Base-by-base conservation (phyloP, 2,329 filamentous ascomycete genomes). In the Clonostachys rhizophaga region DNA sequence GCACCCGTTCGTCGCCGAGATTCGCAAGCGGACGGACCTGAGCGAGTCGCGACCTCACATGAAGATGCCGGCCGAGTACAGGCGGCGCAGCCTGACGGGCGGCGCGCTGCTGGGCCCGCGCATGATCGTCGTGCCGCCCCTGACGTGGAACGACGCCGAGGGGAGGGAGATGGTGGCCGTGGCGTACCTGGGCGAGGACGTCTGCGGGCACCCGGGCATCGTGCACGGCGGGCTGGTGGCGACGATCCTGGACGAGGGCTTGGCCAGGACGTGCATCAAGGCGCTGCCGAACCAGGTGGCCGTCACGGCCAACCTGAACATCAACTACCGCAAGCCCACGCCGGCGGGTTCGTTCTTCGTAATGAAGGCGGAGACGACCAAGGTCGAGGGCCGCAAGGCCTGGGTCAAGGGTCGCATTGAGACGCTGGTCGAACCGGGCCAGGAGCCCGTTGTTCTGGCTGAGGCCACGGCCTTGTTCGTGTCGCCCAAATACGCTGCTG, bases 381-480 rank as follows among this genome's bases (percentile, higher is more conserved):
- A 87, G 70, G 87, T 92, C 2, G 91, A 97, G 62, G 92, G 94
- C 1, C 78, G 94, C 52, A 97, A 97, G 72, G 92, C 91, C 12
- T 96, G 90, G 90, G 90, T 96, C 2, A 86, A 88, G 68, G 94
- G 90, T 2, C 80, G 82, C 55, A 84, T 97, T 57, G 91, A 96
- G 76, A 85, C 89, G 47, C 68, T 97, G 50, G 79, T 80, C 8
- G 49, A 75, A 72, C 71, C 55, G 34, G 81, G 81, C 9, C 78
- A 84, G 65, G 72, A 76, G 55, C 83, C 84, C 1, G 68, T 76
- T 14, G 76, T 91, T 43, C 65, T 96, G 49, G 90, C 87, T 8
- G 89, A 95, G 68, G 92, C 89, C 0, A 86, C 87, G 61, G 91
- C 86, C 4, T 68, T 99, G 55, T 97, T 95, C 63, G 79, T 97